Evolutionary conservation across 2,329 filamentous ascomycete genomes (phyloP).

Genomic region (Tolypocladium capitatum): DNA sequence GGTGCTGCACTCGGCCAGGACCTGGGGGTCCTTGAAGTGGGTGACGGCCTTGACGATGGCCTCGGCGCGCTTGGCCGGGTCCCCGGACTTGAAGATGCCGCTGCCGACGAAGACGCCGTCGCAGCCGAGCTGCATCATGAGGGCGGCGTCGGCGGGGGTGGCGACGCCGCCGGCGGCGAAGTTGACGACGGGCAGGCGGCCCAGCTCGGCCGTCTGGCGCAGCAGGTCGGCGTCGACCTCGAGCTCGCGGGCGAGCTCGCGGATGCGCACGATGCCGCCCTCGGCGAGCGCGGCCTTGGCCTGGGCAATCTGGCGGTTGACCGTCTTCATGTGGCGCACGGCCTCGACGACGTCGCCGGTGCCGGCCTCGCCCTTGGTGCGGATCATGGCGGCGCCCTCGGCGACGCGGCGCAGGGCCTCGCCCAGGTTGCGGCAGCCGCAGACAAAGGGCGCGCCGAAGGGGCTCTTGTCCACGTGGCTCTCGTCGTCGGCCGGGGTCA

Average conservation of each 20-base stretch:
- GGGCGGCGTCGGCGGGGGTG: constrained; percentile 89
- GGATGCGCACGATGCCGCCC: constrained; percentile 38
- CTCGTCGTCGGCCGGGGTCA: constrained; percentile 82
- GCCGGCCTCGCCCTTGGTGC: constrained; percentile 95
- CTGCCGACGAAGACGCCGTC: constrained; percentile 96
- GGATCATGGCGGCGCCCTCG: constrained; percentile 96
- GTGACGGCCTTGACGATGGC: constrained; percentile 93
- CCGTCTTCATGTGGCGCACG: constrained; percentile 87
- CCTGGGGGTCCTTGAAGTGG: constrained; percentile 73
- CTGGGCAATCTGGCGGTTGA: constrained; percentile 67
- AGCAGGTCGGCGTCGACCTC: constrained; percentile 67
- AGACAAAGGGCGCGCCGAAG: constrained; percentile 84
- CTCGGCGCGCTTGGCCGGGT: constrained; percentile 78
- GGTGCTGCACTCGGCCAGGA: constrained; percentile 75
- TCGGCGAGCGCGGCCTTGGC: constrained; percentile 60
- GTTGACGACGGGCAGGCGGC: constrained; percentile 87
- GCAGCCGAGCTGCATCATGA: constrained; percentile 98
- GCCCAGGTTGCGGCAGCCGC: constrained; percentile 85
- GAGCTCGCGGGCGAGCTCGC: constrained; percentile 69
- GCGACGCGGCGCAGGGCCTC: constrained; percentile 83
- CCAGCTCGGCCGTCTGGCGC: constrained; percentile 74
- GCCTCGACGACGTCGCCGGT: constrained; percentile 96
- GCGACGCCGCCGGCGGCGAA: constrained; percentile 98
- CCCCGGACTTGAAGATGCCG: constrained; percentile 94
- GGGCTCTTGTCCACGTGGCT: constrained; percentile 83